Conservation (phyloP, 2,329 filamentous ascomycete species). For the Calonectria hongkongensis region DNA sequence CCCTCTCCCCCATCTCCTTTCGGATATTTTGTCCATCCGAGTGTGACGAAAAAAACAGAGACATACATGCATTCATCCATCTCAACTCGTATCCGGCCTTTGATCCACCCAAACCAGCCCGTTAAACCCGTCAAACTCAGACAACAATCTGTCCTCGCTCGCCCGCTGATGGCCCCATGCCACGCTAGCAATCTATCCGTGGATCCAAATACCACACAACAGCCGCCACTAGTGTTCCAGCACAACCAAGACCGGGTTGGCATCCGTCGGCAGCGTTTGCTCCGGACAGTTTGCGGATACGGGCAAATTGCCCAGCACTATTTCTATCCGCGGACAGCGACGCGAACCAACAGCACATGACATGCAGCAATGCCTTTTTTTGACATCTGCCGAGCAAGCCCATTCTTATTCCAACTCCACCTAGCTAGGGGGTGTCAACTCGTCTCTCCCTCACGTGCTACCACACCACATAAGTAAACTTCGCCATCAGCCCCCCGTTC, state of each 20-base stretch:
- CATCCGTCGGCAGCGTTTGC: constrained; percentile 14
- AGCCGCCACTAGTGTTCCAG: constrained; percentile 11
- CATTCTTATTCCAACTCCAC: not conserved
- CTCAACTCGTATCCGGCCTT: not conserved
- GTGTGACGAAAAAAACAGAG: not conserved
- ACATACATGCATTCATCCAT: not conserved
- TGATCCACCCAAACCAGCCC: not conserved
- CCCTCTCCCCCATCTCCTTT: not conserved
- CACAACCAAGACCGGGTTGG: constrained; percentile 5
- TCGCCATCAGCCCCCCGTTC: not conserved
- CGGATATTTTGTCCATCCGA: too few species aligned
- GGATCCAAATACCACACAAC: constrained; percentile 24
- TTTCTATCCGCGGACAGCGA: not conserved
- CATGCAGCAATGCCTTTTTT: not conserved
- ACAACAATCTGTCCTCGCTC: not conserved
- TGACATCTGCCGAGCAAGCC: not conserved
- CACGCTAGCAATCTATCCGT: constrained; percentile 19
- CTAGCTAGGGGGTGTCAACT: not conserved
- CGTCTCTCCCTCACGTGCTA: not conserved
- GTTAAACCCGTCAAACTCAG: not conserved
- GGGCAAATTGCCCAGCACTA: not conserved
- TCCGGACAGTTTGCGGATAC: constrained; percentile 9
- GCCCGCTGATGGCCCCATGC: not conserved
- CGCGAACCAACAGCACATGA: not conserved
- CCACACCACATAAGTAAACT: not conserved